A percentile compares a stretch with the other conserved stretches of the same genome.
phyloP scores from a whole-genome alignment of 2,329 filamentous ascomycete genomes.

The Diplodia seriata region DNA sequence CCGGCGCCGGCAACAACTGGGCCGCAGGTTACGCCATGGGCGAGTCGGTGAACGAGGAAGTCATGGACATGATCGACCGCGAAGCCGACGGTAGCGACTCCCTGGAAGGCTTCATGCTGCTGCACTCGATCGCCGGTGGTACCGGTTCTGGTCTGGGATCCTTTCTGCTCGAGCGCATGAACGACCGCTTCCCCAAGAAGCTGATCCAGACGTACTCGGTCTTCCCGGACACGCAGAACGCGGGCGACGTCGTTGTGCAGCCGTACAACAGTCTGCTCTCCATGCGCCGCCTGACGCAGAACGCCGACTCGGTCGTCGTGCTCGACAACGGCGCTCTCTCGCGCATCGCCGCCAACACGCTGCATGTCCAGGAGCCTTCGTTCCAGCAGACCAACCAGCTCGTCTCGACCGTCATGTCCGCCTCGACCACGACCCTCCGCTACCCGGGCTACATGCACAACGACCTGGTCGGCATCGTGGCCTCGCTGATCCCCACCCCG shows the following conservation, averaged over 20 bases:
- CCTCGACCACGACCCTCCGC: slow-evolving; percentile 91
- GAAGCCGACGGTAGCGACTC: slow-evolving; percentile 98
- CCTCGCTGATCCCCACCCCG: slow-evolving; percentile 93
- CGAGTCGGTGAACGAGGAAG: slow-evolving; percentile 90
- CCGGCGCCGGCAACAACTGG: slow-evolving; percentile 98
- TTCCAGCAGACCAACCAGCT: slow-evolving; percentile 98
- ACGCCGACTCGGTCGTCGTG: slow-evolving; percentile 96
- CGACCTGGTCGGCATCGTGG: slow-evolving; percentile 94
- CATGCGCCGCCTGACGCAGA: slow-evolving; percentile 89
- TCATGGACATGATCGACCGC: slow-evolving; percentile 99
- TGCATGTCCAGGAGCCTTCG: slow-evolving; percentile 94
- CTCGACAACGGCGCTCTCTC: slow-evolving; percentile 94
- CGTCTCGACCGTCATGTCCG: slow-evolving; percentile 97
- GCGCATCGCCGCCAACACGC: slow-evolving; percentile 88
- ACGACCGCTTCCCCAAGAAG: slow-evolving; percentile 98
- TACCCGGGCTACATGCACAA: slow-evolving; percentile 99
- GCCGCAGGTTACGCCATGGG: slow-evolving; percentile 94
- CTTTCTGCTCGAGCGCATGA: slow-evolving; percentile 91
- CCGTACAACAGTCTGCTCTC: slow-evolving; percentile 97
- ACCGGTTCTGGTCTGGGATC: slow-evolving; percentile 96
- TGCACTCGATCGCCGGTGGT: slow-evolving; percentile 96
- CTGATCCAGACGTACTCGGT: slow-evolving; percentile 99
- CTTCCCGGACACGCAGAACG: slow-evolving; percentile 90
- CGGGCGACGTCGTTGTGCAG: slow-evolving; percentile 91
- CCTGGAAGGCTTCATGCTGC: slow-evolving; percentile 97